A percentile compares a stretch with the other conserved stretches of the same genome.
Evolutionary conservation across 2,329 filamentous ascomycete genomes (phyloP).

Genomic region (Paracorniculantispora psalliotae): DNA sequence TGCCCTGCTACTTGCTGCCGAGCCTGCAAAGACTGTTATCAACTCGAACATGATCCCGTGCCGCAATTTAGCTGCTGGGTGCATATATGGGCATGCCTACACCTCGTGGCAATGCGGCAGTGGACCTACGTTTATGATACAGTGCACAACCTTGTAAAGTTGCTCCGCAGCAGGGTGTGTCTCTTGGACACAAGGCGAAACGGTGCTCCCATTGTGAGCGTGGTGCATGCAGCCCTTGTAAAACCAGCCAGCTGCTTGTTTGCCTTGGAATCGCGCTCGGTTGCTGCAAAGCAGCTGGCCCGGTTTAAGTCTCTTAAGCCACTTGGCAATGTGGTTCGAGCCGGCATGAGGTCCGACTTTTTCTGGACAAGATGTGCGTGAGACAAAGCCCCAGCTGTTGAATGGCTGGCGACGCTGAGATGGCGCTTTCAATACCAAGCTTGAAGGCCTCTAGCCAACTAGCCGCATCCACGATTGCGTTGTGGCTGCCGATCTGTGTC

Average conservation of each 20-base stretch:
- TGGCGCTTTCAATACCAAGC: background rate
- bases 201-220: background rate
- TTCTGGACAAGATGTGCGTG: slow-evolving; percentile 7
- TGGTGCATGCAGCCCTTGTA: background rate
- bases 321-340: slow-evolving; percentile 1
- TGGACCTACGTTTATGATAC: background rate
- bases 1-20: background rate
- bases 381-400: background rate
- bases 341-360: background rate
- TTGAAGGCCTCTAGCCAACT: background rate
- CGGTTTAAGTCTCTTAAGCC: background rate
- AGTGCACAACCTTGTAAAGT: background rate
- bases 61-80: slow-evolving; percentile 9
- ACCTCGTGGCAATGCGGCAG: background rate
- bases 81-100: background rate
- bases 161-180: background rate
- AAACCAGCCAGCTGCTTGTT: background rate
- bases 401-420: background rate
- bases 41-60: slow-evolving; percentile 6
- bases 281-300: background rate
- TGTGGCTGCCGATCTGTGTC: slow-evolving; percentile 7
- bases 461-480: background rate
- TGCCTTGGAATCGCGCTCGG: background rate
- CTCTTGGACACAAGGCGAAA: background rate
- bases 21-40: background rate